Evolutionary conservation across 1,284 basidiomycete species (phyloP).

Genomic region (Ustilago nuda): DNA sequence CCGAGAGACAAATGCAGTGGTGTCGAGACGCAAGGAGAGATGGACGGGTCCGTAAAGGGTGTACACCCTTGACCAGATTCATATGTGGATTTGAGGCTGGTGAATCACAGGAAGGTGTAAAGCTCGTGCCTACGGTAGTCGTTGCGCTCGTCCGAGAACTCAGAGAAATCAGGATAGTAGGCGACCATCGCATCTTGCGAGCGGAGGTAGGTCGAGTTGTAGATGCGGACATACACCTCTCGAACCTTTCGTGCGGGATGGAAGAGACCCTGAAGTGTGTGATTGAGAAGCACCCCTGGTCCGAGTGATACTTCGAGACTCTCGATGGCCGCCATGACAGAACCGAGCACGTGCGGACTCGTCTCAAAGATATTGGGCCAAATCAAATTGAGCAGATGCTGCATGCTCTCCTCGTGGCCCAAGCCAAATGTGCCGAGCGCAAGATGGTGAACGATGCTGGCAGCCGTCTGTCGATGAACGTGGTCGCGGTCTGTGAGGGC

Average conservation of each 20-base stretch:
- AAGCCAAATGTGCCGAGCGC: constrained; percentile 96
- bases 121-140: constrained; percentile 65
- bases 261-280: constrained; percentile 72
- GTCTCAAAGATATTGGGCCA: constrained; percentile 99
- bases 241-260: constrained; percentile 91
- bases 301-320: constrained; percentile 95
- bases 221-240: constrained; percentile 87
- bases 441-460: constrained; percentile 98
- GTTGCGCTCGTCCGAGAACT: constrained; percentile 62
- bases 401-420: constrained; percentile 96
- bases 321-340: constrained; percentile 80
- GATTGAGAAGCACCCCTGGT: constrained; percentile 89
- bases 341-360: constrained; percentile 95
- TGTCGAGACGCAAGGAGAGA: too few relatives aligned
- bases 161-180: constrained; percentile 79
- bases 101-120: constrained; percentile 34
- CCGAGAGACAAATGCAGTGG: too few relatives aligned
- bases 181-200: constrained; percentile 90
- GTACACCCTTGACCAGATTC: too few relatives aligned
- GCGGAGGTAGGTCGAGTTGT: constrained; percentile 78
- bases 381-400: constrained; percentile 96
- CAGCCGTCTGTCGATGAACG: constrained; percentile 97
- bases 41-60: too few relatives aligned
- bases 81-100: too few relatives aligned
- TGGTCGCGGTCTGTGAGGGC: constrained; percentile 97